Conservation (phyloP, 2,329 filamentous ascomycete species). For the Colletotrichum endophyticum region DNA sequence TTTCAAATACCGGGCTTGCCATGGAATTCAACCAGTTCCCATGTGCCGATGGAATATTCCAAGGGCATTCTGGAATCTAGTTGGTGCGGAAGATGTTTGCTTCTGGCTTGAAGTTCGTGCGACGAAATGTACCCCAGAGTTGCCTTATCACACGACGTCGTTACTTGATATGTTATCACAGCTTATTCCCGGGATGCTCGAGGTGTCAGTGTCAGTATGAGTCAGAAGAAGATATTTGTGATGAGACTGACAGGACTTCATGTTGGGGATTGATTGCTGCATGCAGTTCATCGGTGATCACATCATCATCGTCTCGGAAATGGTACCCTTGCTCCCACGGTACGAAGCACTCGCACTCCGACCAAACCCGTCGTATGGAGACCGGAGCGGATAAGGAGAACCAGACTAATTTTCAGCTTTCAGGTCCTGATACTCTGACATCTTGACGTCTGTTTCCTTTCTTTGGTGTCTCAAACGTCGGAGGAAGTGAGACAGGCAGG, state of each 20-base stretch:
- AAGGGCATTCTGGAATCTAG: not conserved
- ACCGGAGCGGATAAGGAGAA: not conserved
- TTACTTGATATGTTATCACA: not conserved
- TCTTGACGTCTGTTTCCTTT: not conserved
- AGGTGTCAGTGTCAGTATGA: not conserved
- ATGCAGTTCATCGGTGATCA: not conserved
- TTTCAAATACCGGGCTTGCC: not conserved
- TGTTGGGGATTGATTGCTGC: constrained; percentile 1
- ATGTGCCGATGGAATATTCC: not conserved
- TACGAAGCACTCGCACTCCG: not conserved
- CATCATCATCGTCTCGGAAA: not conserved
- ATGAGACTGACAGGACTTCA: not conserved
- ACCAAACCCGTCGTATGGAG: not conserved
- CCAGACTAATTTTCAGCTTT: not conserved
- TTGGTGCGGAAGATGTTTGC: not conserved
- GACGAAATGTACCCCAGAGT: not conserved
- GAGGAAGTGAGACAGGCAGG: not conserved
- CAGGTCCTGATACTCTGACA: not conserved
- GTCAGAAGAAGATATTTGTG: not conserved
- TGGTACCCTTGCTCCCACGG: not conserved
- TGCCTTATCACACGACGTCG: not conserved
- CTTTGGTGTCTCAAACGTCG: not conserved
- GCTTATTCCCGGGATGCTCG: not conserved
- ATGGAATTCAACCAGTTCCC: not conserved
- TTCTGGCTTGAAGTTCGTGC: not conserved